Conservation (phyloP, 495 filamentous ascomycete genomes). For the Copromyces sp. region DNA sequence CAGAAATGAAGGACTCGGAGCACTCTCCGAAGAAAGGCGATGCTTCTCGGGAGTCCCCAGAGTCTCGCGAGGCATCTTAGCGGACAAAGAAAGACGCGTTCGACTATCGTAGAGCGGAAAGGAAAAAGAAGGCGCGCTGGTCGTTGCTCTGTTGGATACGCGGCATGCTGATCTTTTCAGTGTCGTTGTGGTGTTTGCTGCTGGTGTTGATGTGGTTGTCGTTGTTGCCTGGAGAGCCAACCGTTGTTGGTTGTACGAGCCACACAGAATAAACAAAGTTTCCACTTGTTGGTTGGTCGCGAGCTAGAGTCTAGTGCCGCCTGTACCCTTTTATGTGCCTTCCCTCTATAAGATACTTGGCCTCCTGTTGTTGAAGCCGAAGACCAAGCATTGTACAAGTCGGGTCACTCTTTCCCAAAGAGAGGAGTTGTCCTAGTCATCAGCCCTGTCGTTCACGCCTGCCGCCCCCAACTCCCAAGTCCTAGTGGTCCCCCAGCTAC, state of each 20-base stretch:
- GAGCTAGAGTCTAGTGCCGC: neutral
- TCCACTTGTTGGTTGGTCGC: neutral
- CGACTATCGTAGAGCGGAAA: neutral
- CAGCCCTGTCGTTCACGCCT: neutral
- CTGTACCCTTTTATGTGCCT: neutral
- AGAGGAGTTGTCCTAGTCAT: neutral
- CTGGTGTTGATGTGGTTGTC: neutral
- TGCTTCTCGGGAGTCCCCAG: neutral
- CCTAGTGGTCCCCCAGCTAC: neutral
- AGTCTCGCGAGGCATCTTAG: neutral
- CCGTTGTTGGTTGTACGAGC: neutral
- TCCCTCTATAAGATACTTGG: neutral
- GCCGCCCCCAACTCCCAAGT: neutral
- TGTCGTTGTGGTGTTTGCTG: neutral
- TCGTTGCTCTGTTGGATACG: neutral
- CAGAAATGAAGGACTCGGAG: neutral
- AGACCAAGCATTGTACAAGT: too few relatives aligned
- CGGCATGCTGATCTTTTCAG: neutral
- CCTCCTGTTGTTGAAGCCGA: neutral
- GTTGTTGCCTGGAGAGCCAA: neutral
- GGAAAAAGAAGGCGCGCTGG: neutral
- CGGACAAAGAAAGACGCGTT: neutral
- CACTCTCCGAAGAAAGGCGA: neutral
- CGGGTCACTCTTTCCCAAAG: neutral
- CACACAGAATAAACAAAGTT: neutral